Evolutionary conservation across 202 grass and related monocot species (phyloP), one percentile per base, ranked within the genome.

Genomic region (Brachypodium distachyon): DNA sequence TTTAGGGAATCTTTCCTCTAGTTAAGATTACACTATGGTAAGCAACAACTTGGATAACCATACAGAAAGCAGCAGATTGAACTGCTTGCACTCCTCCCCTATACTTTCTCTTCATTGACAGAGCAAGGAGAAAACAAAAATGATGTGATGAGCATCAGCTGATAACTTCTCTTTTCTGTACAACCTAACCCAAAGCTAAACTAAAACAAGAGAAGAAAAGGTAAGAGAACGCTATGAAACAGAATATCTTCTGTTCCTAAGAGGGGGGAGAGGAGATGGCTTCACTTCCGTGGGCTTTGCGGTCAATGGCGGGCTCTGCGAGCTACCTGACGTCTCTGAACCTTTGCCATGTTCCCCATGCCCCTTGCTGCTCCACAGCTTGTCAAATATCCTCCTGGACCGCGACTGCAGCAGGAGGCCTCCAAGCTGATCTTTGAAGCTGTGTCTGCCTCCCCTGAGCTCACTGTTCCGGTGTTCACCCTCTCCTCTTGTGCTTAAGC

Each of bases 311-410:
- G 96, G 92, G 61, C 89, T 99, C 44, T 93, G 92, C 0, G 96
- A 99, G 70, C 92, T 99, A 25, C 90, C 90, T 2, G 96, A 99
- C 2, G 92, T 96, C 66, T 99, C 92, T 0, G 92, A 96, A 23
- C 92, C 86, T 76, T 93, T 93, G 21, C 78, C 83, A 2, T 85
- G 77, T 33, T 95, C 91, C 1, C 77, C 77, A 3, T 89, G 83
- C 23, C 89, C 96, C 62, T 91, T 99, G 46, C 67, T 87, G 46
- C 85, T 72, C 96, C 96, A 96, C 16, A 99, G 67, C 65, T 85
- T 96, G 83, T 99, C 85, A 29, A 99, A 90, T 58, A 99, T 99
- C 72, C 92, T 99, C 77, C 85, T 93, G 32, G 91, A 93, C 72
- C 90, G 73, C 0, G 96, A 92, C 63, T 86, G 91, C 70, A 94